phyloP scores from a whole-genome alignment of 2,329 filamentous ascomycete species.

The Thielaviopsis cerberus region DNA sequence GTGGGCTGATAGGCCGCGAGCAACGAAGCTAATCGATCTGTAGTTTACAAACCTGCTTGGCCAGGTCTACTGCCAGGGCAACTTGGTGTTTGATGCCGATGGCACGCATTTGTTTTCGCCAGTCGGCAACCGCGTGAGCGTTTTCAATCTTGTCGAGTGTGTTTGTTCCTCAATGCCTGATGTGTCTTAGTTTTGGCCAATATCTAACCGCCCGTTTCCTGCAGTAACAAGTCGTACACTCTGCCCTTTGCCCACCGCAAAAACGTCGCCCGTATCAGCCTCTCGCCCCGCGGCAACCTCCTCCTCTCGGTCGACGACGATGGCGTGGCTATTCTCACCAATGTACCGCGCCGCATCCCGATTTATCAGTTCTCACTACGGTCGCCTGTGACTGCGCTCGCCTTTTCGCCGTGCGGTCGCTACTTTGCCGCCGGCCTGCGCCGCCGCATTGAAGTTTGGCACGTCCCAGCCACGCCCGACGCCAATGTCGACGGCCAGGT shows the following conservation, averaged over 20 bases:
- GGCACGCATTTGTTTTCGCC: constrained; percentile 89
- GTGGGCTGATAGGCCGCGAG: background rate
- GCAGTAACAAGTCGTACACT: constrained; percentile 70
- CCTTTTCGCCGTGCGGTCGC: constrained; percentile 77
- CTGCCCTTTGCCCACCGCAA: constrained; percentile 82
- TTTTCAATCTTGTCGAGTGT: constrained; percentile 92
- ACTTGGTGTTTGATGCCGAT: constrained; percentile 89
- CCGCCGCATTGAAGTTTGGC: constrained; percentile 83
- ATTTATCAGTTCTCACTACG: constrained; percentile 96
- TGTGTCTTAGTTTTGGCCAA: background rate
- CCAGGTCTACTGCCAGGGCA: constrained; percentile 96
- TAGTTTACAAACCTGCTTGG: constrained; percentile 97
- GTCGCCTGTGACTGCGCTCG: constrained; percentile 59
- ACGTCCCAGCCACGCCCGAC: constrained; percentile 78
- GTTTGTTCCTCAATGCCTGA: constrained; percentile 18
- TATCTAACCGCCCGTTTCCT: background rate
- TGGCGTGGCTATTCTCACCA: constrained; percentile 82
- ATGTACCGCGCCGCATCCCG: constrained; percentile 65
- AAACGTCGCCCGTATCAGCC: constrained; percentile 74
- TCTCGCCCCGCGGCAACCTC: constrained; percentile 79
- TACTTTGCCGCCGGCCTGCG: constrained; percentile 82
- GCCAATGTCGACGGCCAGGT: constrained; percentile 61
- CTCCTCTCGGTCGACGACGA: constrained; percentile 87
- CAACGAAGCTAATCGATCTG: background rate
- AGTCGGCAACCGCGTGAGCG: constrained; percentile 84